Evolutionary conservation across 2,329 filamentous ascomycete genomes (phyloP).

Genomic region (Aureobasidium sp.): DNA sequence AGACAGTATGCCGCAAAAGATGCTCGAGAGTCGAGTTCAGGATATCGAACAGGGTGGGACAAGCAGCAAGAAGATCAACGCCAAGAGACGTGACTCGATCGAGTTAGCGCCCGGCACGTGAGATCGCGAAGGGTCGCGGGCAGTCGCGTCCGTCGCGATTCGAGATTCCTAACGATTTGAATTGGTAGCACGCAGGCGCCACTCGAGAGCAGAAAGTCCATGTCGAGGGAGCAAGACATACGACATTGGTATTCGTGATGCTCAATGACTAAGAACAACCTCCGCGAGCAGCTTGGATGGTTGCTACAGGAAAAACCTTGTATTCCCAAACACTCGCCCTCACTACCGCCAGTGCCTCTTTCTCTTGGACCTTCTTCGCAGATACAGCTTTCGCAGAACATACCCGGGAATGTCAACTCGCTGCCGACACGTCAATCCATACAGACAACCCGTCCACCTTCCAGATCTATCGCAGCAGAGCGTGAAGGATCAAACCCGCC

Average conservation of each 20-base stretch:
- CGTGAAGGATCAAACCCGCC: neutral
- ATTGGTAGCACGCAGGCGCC: conserved; percentile 12
- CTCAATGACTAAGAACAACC: conserved; percentile 55
- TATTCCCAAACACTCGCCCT: conserved; percentile 36
- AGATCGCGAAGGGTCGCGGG: neutral
- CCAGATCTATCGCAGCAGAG: neutral
- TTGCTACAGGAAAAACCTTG: conserved; percentile 51
- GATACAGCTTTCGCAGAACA: neutral
- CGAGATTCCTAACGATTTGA: conserved; percentile 8
- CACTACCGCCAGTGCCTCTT: conserved; percentile 15
- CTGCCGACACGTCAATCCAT: neutral
- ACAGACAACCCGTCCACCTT: neutral
- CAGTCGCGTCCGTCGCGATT: conserved; percentile 19
- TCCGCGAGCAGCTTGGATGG: conserved; percentile 54
- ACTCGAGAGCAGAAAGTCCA: neutral
- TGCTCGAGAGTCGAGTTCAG: too few species aligned
- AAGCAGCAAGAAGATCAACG: neutral
- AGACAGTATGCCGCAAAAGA: too few species aligned
- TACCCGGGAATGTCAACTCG: conserved; percentile 9
- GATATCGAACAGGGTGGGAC: conserved; percentile 3
- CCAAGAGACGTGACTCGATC: neutral
- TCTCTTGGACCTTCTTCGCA: neutral
- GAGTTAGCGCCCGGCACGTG: conserved; percentile 6
- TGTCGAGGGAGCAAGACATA: neutral
- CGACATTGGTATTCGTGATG: conserved; percentile 19